Base-by-base conservation (phyloP, 2,329 filamentous ascomycete species). In the Curvularia sp. region DNA sequence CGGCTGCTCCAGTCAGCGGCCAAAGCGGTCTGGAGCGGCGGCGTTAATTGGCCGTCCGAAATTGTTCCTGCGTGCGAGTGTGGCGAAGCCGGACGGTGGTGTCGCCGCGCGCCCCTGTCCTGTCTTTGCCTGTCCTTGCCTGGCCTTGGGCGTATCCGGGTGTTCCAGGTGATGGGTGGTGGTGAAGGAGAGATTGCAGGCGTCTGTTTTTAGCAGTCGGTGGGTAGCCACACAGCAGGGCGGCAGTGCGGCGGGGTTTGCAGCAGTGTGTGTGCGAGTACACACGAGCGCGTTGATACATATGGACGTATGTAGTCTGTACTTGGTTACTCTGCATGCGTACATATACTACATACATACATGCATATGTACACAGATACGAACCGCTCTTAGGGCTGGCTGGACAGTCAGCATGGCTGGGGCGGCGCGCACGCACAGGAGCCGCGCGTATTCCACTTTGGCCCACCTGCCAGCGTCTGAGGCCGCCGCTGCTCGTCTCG, bases 381-480 rank as follows among this genome's bases (percentile, higher is more conserved):
- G 32, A 36, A 36, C 32, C 3, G 39, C 21, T 21, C 19, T 12
- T 42, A 23, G 30, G 46, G 45, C 45, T 45, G 42, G 25, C 23
- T 34, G 46, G 30, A 32, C 30, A 25, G 46, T 46, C 42, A 52
- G 49, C 54, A 56, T 56, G 59, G 49, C 67, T 62, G 62, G 64
- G 64, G 60, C 52, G 58, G 30, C 19, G 30, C 60, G 56, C 63
- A 49, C 53, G n/a, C n/a, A n/a, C n/a, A 50, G 48, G 55, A 47
- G 61, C 61, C 57, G 63, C 63, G 69, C 65, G 70, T 71, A 67
- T 62, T 57, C 64, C 10, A 19, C 27, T 49, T 59, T 64, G 62
- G 63, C 67, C 58, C 57, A 62, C 68, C 63, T 61, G 71, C 71
- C 61, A 60, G 54, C 56, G 53, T 62, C 61, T 68, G 28, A 42